Evolutionary conservation across 1,284 basidiomycete species (phyloP), one percentile per base, ranked within the genome.

Genomic region (Cryptococcus sp.): DNA sequence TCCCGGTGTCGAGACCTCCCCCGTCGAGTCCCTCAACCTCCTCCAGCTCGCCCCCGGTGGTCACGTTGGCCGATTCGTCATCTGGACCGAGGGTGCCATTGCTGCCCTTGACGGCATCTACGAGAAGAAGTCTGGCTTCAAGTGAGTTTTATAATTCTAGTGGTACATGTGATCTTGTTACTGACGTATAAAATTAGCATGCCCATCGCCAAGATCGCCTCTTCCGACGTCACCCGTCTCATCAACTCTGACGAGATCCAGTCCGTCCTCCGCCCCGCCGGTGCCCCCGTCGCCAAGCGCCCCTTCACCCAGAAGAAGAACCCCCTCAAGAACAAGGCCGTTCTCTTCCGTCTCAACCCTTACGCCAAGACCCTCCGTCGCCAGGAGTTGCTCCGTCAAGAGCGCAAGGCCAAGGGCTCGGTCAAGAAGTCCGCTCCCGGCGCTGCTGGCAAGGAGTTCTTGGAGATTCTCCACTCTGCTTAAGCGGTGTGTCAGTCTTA

Each of bases 261-360:
- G 82, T 90, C 93, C 57, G 90, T 97, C 74, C 86, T 97, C 71
- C 91, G 94, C 76, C 89, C 91, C 55, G 78, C 79, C 62, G 83
- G 81, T 69, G 83, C 82, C 70, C 67, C 74, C 66, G 81, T 81
- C 81, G 68, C 81, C 65, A 80, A 79, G 78, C 70, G 76, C 77
- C 93, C 94, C 67, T 96, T 92, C 91, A 93, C 93, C 68, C 95
- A 98, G 84, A 94, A 94, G 90, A 98, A 98, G 90, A 98, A 98
- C 86, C 93, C 95, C 59, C 87, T 96, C 75, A 82, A 87, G 82
- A 99, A 99, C 90, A 93, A 91, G 84, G 89, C 86, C 62, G 84
- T 97, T 73, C 87, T 99, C 78, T 97, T 95, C 93, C 89, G 94
- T 74, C 87, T 99, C 82, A 99, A 99, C 87, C 96, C 96, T 57